A percentile compares a stretch with the other conserved stretches of the same genome.
Evolutionary conservation across 2,329 filamentous ascomycete species (phyloP).

Genomic region (Neophaeococcomyces mojaviensis): DNA sequence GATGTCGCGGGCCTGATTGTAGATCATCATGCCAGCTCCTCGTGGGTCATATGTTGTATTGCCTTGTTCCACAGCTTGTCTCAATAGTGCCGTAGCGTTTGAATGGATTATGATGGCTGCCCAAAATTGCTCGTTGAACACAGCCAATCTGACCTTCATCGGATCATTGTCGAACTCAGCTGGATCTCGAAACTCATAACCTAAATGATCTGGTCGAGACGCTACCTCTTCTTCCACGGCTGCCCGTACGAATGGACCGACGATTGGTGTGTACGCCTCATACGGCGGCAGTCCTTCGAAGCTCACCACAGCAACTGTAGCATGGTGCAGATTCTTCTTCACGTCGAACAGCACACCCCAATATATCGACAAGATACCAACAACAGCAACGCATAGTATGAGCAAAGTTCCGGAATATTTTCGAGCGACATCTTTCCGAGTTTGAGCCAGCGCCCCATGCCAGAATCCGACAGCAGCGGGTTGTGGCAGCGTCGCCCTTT

Average conservation of each 20-base stretch:
- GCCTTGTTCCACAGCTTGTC: conserved; percentile 45
- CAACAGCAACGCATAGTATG: conserved; percentile 49
- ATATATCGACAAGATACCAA: conserved; percentile 52
- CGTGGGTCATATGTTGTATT: conserved; percentile 55
- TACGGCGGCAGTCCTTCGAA: conserved; percentile 55
- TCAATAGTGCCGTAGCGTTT: conserved; percentile 54
- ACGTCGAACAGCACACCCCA: conserved; percentile 52
- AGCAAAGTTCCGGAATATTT: conserved; percentile 24
- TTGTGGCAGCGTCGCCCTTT: neutral
- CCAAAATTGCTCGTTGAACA: conserved; percentile 54
- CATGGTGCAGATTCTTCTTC: conserved; percentile 39
- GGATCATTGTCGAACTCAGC: conserved; percentile 51
- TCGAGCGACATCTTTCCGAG: neutral
- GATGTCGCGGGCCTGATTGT: conserved; percentile 50
- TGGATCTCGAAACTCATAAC: conserved; percentile 43
- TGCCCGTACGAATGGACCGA: conserved; percentile 42
- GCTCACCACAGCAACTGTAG: conserved; percentile 55
- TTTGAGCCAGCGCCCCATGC: neutral
- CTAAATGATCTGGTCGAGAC: conserved; percentile 40
- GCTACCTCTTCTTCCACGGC: conserved; percentile 41
- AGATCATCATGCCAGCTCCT: conserved; percentile 51
- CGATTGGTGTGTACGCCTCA: conserved; percentile 40
- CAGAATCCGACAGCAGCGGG: conserved; percentile 4
- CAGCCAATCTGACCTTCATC: conserved; percentile 47
- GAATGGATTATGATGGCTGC: conserved; percentile 56